Percentiles rank a stretch among this genome's conserved stretches.
phyloP scores from a whole-genome alignment of 768 basidiomycete genomes.

The Russula virescens region DNA sequence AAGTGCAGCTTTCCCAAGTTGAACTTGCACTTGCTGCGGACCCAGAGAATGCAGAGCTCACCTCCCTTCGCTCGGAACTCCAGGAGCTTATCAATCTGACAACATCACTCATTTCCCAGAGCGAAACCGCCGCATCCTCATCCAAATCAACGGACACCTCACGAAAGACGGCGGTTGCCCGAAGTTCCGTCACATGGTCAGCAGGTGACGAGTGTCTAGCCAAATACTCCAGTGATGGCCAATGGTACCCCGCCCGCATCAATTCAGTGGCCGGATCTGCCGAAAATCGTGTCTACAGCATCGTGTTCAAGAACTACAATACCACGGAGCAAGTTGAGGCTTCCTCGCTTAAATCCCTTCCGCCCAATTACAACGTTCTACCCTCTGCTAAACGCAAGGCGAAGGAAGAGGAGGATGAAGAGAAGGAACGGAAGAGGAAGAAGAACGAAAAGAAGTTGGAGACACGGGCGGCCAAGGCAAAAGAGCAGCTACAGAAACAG shows the following conservation, averaged over 20 bases:
- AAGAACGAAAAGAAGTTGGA: conserved; percentile 94
- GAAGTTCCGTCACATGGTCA: conserved; percentile 54
- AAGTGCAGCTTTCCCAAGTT: conserved; percentile 86
- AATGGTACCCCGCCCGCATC: conserved; percentile 87
- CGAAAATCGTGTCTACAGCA: conserved; percentile 80
- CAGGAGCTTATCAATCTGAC: conserved; percentile 80
- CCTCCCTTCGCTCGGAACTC: conserved; percentile 68
- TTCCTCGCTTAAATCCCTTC: conserved; percentile 63
- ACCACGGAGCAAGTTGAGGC: conserved; percentile 80
- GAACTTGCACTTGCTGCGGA: conserved; percentile 73
- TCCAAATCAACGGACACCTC: conserved; percentile 44
- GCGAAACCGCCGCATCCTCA: conserved; percentile 54
- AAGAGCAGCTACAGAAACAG: conserved; percentile 81
- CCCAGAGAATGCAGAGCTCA: conserved; percentile 66
- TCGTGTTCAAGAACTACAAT: conserved; percentile 89
- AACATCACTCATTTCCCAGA: conserved; percentile 62
- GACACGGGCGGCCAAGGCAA: conserved; percentile 75
- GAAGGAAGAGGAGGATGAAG: conserved; percentile 76
- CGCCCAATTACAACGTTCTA: conserved; percentile 42
- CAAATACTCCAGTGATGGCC: conserved; percentile 77
- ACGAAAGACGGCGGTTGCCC: conserved; percentile 47
- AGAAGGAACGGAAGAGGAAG: conserved; percentile 86
- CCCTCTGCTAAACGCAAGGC: conserved; percentile 70
- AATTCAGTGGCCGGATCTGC: conserved; percentile 75
- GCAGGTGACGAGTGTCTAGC: conserved; percentile 85